Percentiles rank a stretch among this genome's conserved stretches.
Conservation (phyloP, 1,139 yeast genomes). For the Candida sojae region DNA sequence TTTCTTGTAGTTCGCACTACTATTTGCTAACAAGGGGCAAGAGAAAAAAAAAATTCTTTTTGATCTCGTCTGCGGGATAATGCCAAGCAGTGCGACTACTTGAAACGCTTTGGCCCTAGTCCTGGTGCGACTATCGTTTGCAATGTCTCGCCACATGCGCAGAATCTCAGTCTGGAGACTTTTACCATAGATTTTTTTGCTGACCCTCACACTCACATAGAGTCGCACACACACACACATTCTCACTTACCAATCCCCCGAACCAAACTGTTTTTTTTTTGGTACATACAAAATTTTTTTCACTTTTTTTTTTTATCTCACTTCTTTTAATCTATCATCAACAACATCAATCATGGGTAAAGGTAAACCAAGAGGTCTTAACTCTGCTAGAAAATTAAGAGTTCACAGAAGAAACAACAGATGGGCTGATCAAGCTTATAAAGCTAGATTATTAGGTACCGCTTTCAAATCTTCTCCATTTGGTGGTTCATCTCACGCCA, state of each 20-base stretch:
- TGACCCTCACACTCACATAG: background rate
- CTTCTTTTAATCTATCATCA: conserved; percentile 3
- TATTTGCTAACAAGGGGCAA: background rate
- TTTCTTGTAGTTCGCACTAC: background rate
- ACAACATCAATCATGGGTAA: conserved; percentile 58
- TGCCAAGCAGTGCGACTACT: background rate
- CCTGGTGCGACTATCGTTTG: no score
- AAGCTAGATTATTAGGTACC: conserved; percentile 98
- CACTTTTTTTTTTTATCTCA: conserved; percentile 1
- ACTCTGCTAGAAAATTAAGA: conserved; percentile 99
- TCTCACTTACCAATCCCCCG: background rate
- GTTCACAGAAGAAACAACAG: conserved; percentile 99
- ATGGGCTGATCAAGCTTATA: conserved; percentile 99
- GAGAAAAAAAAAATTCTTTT: background rate
- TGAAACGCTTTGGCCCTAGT: background rate
- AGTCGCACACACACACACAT: background rate
- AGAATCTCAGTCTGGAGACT: no score
- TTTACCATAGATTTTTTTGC: no score
- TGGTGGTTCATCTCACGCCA: conserved; percentile 99
- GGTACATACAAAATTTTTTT: conserved; percentile 6
- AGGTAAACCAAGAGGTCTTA: conserved; percentile 98
- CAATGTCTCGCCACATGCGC: no score
- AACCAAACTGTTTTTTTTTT: background rate
- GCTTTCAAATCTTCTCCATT: conserved; percentile 99
- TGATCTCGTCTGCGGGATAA: background rate